These are phyloP conservation scores for Hypoxylon sp. DNA, from an alignment of 2,329 filamentous ascomycete genomes.

Conservation along the genomic window DNA sequence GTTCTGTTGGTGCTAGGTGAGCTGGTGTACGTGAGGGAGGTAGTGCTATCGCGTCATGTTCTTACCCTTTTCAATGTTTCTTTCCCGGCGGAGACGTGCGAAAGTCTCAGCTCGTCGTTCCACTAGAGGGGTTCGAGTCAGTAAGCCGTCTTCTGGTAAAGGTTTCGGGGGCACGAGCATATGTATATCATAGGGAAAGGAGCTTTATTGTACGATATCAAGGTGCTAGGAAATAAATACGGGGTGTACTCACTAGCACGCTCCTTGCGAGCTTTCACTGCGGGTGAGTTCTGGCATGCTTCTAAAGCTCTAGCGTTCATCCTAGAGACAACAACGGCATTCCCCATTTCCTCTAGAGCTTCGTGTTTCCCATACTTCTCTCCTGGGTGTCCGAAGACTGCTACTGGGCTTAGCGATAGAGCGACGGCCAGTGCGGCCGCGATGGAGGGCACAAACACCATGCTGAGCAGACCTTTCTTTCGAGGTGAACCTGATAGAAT, in stretches of 20 bases:
- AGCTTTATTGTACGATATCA: neutral
- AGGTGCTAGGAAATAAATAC: neutral
- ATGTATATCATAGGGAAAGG: neutral
- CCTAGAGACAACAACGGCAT: slow-evolving; percentile 51
- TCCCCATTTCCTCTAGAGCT: slow-evolving; percentile 49
- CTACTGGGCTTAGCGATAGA: slow-evolving; percentile 44
- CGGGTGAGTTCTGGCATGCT: slow-evolving; percentile 57
- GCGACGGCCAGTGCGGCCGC: slow-evolving; percentile 44
- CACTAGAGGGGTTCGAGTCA: slow-evolving; percentile 39
- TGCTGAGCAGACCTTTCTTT: slow-evolving; percentile 25
- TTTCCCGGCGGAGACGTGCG: slow-evolving; percentile 57
- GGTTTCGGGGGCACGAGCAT: neutral
- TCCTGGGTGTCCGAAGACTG: slow-evolving; percentile 51
- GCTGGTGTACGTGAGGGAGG: neutral
- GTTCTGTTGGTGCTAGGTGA: slow-evolving; percentile 35
- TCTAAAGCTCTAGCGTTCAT: slow-evolving; percentile 56
- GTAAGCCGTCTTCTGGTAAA: neutral
- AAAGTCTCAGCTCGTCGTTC: slow-evolving; percentile 59
- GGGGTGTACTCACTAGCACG: slow-evolving; percentile 50
- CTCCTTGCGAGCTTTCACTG: slow-evolving; percentile 58
- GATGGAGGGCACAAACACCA: slow-evolving; percentile 47
- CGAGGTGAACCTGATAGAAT: slow-evolving; percentile 8
- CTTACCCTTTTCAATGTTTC: slow-evolving; percentile 49
- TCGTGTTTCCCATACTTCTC: slow-evolving; percentile 51
- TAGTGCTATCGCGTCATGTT: neutral